Evolutionary conservation across 2,329 filamentous ascomycete species (phyloP).

Genomic region (Colletotrichum sp.): DNA sequence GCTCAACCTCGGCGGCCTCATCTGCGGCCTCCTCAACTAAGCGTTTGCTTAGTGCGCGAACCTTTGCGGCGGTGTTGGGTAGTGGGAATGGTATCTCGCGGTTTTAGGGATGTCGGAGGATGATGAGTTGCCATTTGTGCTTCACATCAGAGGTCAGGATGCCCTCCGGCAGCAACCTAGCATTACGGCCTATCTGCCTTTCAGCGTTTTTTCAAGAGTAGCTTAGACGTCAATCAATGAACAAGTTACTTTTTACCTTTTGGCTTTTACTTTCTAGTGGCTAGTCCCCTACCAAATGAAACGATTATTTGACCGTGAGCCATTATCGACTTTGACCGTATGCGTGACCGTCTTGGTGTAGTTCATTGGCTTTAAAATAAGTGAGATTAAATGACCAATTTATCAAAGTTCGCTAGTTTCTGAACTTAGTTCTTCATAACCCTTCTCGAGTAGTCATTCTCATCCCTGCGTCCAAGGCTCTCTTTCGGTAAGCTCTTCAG

Average conservation of each 20-base stretch:
- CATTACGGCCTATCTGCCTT: not conserved
- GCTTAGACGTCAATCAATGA: not conserved
- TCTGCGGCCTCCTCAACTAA: constrained; percentile 9
- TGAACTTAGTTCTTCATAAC: not conserved
- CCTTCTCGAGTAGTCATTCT: not conserved
- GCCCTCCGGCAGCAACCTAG: not conserved
- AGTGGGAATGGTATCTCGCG: not conserved
- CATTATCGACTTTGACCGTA: fast-evolving
- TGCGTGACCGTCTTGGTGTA: not conserved
- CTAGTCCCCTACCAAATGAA: not conserved
- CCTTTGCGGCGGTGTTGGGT: not conserved
- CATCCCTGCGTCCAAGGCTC: not conserved
- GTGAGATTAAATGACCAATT: not conserved
- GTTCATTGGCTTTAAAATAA: fast-evolving
- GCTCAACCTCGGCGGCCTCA: constrained; percentile 1
- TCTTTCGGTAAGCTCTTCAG: not conserved
- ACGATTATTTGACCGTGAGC: not conserved
- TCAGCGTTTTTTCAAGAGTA: not conserved
- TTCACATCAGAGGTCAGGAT: not conserved
- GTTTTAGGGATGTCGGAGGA: not conserved
- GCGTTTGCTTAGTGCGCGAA: not conserved
- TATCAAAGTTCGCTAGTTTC: not conserved
- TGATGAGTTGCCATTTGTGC: not conserved
- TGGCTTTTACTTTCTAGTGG: not conserved
- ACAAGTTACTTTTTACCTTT: not conserved